These are phyloP conservation scores for Penicillium sp. DNA, from an alignment of 2,329 filamentous ascomycete genomes.

Conservation along the genomic window DNA sequence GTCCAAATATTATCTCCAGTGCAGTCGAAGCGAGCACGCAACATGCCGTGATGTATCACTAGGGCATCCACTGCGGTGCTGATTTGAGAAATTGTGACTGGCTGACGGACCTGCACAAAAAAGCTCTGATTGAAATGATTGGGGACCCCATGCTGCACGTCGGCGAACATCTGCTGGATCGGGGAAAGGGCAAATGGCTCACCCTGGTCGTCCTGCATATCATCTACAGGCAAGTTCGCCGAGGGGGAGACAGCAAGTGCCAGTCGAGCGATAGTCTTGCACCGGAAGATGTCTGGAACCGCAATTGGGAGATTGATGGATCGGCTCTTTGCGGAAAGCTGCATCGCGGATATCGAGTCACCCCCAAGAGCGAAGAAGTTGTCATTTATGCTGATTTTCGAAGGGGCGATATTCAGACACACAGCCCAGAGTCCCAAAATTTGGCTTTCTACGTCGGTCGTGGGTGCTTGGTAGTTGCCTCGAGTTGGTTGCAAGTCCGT, in stretches of 20 bases:
- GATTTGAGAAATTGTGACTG: slow-evolving; percentile 1
- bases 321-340: neutral
- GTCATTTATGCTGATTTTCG: neutral
- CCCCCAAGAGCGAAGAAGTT: neutral
- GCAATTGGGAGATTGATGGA: neutral
- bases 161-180: slow-evolving; percentile 17
- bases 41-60: slow-evolving; percentile 15
- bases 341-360: neutral
- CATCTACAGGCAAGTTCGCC: neutral
- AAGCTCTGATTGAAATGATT: slow-evolving; percentile 20
- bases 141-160: neutral
- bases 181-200: slow-evolving; percentile 6
- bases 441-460: neutral
- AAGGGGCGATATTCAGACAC: neutral
- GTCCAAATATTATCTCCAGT: neutral
- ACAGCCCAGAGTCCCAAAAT: neutral
- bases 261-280: neutral
- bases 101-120: neutral
- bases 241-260: neutral
- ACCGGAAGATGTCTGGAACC: neutral
- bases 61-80: neutral
- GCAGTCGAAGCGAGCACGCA: slow-evolving; percentile 15
- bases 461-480: neutral
- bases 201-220: neutral
- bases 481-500: neutral